A percentile compares a stretch with the other conserved stretches of the same genome.
phyloP scores from a whole-genome alignment of 2,329 filamentous ascomycete species.

The Colletotrichum gloeosporioides region DNA sequence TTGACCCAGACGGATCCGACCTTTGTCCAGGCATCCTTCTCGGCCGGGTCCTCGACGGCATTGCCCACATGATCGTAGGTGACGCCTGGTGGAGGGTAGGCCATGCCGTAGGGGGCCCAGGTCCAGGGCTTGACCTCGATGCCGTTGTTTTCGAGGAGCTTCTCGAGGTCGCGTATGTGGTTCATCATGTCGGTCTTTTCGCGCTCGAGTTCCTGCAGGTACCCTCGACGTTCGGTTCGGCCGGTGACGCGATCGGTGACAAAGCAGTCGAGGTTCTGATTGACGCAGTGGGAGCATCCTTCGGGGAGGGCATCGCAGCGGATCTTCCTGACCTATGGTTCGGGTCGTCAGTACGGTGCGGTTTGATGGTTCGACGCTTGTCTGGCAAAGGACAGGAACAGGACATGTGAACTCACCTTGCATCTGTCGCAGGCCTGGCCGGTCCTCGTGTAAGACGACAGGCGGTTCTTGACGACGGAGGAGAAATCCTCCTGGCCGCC shows the following conservation, averaged over 20 bases:
- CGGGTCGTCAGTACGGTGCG: neutral
- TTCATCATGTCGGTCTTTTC: slow-evolving; percentile 72
- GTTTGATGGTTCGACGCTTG: neutral
- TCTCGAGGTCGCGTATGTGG: slow-evolving; percentile 72
- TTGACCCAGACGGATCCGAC: slow-evolving; percentile 40
- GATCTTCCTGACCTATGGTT: slow-evolving; percentile 78
- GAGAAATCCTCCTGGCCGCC: slow-evolving; percentile 55
- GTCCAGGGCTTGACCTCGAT: slow-evolving; percentile 63
- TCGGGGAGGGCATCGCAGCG: slow-evolving; percentile 82
- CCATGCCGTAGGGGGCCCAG: slow-evolving; percentile 19
- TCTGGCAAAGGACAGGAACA: neutral
- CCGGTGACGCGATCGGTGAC: slow-evolving; percentile 89
- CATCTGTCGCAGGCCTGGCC: slow-evolving; percentile 90
- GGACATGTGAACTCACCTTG: slow-evolving; percentile 62
- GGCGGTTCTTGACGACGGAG: slow-evolving; percentile 59
- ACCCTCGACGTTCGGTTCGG: slow-evolving; percentile 78
- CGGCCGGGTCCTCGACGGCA: slow-evolving; percentile 24
- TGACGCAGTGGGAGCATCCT: slow-evolving; percentile 82
- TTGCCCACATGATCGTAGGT: slow-evolving; percentile 30
- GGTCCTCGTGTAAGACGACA: slow-evolving; percentile 66
- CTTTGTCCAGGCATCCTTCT: slow-evolving; percentile 35
- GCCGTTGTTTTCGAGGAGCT: slow-evolving; percentile 65
- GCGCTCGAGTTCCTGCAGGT: slow-evolving; percentile 77
- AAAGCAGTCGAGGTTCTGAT: slow-evolving; percentile 78
- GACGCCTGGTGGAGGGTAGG: slow-evolving; percentile 25